Evolutionary conservation across 2,329 filamentous ascomycete genomes (phyloP).

Genomic region (Pyrenophora seminiperda): DNA sequence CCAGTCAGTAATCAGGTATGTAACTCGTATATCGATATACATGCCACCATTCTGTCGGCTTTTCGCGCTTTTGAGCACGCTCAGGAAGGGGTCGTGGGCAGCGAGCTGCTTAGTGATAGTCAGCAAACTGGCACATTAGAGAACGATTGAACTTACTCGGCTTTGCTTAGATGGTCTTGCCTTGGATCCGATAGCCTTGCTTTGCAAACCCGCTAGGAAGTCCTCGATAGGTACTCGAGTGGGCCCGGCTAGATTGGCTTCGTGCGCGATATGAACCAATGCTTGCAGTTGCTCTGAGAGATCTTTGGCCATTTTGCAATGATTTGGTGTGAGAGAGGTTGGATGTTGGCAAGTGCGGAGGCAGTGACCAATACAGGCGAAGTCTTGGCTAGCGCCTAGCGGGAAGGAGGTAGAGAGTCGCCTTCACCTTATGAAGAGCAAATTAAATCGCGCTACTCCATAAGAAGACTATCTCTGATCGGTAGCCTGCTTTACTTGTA

Average conservation of each 20-base stretch:
- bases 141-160: background rate
- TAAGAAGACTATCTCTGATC: background rate
- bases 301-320: background rate
- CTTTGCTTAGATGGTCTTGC: background rate
- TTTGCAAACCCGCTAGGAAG: constrained; percentile 1
- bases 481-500: background rate
- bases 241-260: background rate
- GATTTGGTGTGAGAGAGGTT: background rate
- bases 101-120: constrained; percentile 5
- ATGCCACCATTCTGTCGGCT: background rate
- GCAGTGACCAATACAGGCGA: background rate
- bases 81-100: background rate
- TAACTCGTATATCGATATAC: background rate
- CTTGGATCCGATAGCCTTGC: background rate
- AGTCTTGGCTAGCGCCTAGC: constrained; percentile 1
- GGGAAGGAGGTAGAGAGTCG: background rate
- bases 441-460: no score
- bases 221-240: background rate
- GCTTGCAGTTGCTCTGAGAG: background rate
- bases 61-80: background rate
- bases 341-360: background rate
- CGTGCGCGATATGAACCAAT: background rate
- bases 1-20: background rate
- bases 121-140: background rate
- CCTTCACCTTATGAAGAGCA: background rate